phyloP scores from a whole-genome alignment of 2,329 filamentous ascomycete genomes.

The Parascedosporium putredinis region DNA sequence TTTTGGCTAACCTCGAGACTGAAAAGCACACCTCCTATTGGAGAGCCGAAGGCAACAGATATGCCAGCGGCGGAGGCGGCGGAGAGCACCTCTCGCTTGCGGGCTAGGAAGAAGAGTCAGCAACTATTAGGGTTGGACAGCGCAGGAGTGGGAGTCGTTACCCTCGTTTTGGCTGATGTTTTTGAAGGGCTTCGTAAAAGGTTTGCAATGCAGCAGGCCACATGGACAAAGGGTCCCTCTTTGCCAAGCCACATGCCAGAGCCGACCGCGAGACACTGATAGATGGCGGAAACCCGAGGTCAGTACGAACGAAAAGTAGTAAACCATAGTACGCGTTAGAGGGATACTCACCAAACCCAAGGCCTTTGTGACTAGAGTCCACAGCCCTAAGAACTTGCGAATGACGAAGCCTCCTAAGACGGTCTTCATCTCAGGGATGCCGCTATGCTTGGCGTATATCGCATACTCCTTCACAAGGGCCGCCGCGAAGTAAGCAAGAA shows the following conservation, averaged over 20 bases:
- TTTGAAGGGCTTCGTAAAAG: constrained; percentile 84
- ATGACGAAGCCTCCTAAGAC: constrained; percentile 92
- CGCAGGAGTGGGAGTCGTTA: constrained; percentile 21
- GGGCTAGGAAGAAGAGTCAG: constrained; percentile 57
- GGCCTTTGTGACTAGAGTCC: constrained; percentile 85
- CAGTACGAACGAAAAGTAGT: background rate
- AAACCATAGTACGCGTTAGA: too few relatives aligned
- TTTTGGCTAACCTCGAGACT: constrained; percentile 61
- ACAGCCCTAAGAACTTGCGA: constrained; percentile 69
- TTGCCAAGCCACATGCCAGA: constrained; percentile 96
- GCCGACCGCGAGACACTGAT: constrained; percentile 74
- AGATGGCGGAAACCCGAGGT: too few relatives aligned
- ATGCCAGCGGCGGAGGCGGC: constrained; percentile 88
- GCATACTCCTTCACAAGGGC: constrained; percentile 76
- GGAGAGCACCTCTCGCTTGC: constrained; percentile 86
- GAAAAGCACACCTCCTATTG: constrained; percentile 89
- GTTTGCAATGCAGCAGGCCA: constrained; percentile 93
- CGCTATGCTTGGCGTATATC: constrained; percentile 82
- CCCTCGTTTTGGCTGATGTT: constrained; percentile 81
- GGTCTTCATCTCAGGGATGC: constrained; percentile 97
- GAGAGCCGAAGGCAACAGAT: constrained; percentile 86
- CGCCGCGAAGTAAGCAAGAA: constrained; percentile 69
- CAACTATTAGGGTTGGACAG: background rate
- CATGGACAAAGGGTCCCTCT: constrained; percentile 89
- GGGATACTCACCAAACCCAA: constrained; percentile 70